Percentiles rank a stretch among this genome's conserved stretches.
Evolutionary conservation across 805 yeast genomes (phyloP).

Genomic region (Metschnikowia shivogae): DNA sequence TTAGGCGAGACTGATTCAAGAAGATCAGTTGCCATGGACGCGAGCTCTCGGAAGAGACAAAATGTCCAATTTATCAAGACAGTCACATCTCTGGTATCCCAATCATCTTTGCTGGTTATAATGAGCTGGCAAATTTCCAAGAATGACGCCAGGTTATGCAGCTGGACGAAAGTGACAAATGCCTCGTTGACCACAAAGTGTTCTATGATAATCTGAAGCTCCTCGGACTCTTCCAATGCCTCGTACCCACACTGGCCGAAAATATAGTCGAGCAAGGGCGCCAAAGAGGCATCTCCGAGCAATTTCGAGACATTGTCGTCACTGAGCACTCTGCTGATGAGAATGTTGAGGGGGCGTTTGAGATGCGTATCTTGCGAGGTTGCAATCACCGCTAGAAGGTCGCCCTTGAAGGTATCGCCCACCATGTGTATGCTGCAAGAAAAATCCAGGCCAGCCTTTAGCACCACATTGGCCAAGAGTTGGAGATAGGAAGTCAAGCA

Average conservation of each 20-base stretch:
- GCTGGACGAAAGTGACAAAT: slow-evolving; percentile 1
- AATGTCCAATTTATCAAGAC: slow-evolving; percentile 41
- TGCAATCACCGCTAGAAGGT: neutral
- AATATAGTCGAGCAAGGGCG: slow-evolving; percentile 5
- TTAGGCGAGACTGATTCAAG: slow-evolving; percentile 7
- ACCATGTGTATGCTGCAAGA: slow-evolving; percentile 1
- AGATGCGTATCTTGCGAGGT: neutral
- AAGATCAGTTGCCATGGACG: slow-evolving; percentile 12
- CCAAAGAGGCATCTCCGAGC: neutral
- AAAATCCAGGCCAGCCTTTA: slow-evolving; percentile 2
- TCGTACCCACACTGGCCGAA: slow-evolving; percentile 3
- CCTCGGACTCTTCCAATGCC: neutral
- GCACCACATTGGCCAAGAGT: slow-evolving; percentile 12
- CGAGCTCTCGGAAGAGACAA: slow-evolving; percentile 24
- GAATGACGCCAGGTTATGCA: neutral
- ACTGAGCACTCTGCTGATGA: slow-evolving; percentile 4
- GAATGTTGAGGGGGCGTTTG: slow-evolving; percentile 7
- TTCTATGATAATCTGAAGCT: slow-evolving; percentile 4
- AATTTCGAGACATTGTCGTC: neutral
- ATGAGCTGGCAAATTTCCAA: slow-evolving; percentile 20
- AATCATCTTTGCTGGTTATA: slow-evolving; percentile 35
- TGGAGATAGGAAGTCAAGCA: slow-evolving; percentile 14
- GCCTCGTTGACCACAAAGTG: slow-evolving; percentile 6
- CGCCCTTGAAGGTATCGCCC: slow-evolving; percentile 3
- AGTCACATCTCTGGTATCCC: slow-evolving; percentile 37